A percentile compares a stretch with the other conserved stretches of the same genome.
phyloP scores from a whole-genome alignment of 495 filamentous ascomycete species.

The Podospora comata region DNA sequence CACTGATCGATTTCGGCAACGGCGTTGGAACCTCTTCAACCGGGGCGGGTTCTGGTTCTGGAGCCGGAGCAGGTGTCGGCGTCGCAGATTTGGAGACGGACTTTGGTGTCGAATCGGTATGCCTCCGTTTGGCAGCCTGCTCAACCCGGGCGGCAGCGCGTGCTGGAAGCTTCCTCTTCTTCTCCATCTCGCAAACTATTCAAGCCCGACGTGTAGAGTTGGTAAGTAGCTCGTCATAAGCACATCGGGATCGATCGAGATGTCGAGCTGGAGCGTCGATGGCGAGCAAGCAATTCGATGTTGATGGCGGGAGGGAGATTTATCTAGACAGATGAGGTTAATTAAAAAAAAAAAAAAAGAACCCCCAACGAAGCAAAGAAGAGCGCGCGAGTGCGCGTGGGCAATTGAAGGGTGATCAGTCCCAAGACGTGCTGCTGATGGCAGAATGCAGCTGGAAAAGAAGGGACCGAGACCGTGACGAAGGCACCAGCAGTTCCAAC shows the following conservation, averaged over 20 bases:
- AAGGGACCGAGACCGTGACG: background rate
- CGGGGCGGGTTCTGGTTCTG: conserved; percentile 28
- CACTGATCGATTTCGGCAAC: conserved; percentile 54
- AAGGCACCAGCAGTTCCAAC: background rate
- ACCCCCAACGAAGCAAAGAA: background rate
- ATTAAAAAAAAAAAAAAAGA: background rate
- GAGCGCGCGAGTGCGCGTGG: background rate
- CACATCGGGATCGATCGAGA: conserved; percentile 19
- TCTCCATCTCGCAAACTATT: conserved; percentile 44
- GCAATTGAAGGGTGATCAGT: background rate
- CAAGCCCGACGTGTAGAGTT: conserved; percentile 22
- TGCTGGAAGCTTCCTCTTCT: conserved; percentile 55
- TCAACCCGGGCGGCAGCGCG: conserved; percentile 52
- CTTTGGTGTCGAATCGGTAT: conserved; percentile 35
- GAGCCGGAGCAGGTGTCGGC: conserved; percentile 34
- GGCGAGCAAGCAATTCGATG: background rate
- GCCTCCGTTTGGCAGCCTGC: conserved; percentile 49
- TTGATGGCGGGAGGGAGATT: background rate
- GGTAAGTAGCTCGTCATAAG: conserved; percentile 23
- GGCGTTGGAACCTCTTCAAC: conserved; percentile 47
- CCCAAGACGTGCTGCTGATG: background rate
- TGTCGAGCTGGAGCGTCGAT: background rate
- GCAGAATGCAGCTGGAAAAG: conserved; percentile 3
- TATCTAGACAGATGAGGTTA: background rate
- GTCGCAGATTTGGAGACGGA: conserved; percentile 37